These are phyloP conservation scores for Pestalotiopsis sp. DNA, from an alignment of 2,329 filamentous ascomycete genomes.

Conservation along the genomic window DNA sequence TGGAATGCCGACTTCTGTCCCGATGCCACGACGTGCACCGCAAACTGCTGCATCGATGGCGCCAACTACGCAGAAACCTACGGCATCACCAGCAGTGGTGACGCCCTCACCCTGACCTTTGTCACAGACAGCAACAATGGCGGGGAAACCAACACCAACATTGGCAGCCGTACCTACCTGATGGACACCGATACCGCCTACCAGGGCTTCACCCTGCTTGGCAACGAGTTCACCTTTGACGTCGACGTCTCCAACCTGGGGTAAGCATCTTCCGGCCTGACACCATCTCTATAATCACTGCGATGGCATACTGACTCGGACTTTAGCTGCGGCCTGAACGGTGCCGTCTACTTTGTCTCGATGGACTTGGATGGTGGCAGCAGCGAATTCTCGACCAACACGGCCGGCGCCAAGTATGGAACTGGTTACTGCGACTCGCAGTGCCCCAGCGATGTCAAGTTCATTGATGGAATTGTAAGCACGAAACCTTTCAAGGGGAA, in stretches of 20 bases:
- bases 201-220: slow-evolving; percentile 58
- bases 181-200: slow-evolving; percentile 58
- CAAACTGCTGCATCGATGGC: slow-evolving; percentile 45
- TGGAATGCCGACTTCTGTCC: slow-evolving; percentile 37
- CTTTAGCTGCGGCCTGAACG: slow-evolving; percentile 60
- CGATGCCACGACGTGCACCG: slow-evolving; percentile 38
- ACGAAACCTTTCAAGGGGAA: background rate
- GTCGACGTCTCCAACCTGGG: slow-evolving; percentile 61
- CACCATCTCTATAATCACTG: too few species aligned
- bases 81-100: slow-evolving; percentile 47
- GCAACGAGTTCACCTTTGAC: slow-evolving; percentile 65
- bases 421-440: slow-evolving; percentile 58
- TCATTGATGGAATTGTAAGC: slow-evolving; percentile 45
- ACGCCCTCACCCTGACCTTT: slow-evolving; percentile 51
- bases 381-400: slow-evolving; percentile 45
- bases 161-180: slow-evolving; percentile 56
- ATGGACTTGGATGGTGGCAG: slow-evolving; percentile 58
- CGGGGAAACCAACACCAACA: slow-evolving; percentile 25
- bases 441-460: slow-evolving; percentile 51
- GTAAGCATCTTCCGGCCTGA: slow-evolving; percentile 16
- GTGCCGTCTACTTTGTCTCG: slow-evolving; percentile 59
- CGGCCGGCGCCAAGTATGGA: slow-evolving; percentile 54
- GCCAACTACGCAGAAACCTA: slow-evolving; percentile 47
- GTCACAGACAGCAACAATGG: slow-evolving; percentile 31
- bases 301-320: background rate